Evolutionary conservation across 139 green algal species (phyloP).

Genomic region (Desmodesmus armatus): DNA sequence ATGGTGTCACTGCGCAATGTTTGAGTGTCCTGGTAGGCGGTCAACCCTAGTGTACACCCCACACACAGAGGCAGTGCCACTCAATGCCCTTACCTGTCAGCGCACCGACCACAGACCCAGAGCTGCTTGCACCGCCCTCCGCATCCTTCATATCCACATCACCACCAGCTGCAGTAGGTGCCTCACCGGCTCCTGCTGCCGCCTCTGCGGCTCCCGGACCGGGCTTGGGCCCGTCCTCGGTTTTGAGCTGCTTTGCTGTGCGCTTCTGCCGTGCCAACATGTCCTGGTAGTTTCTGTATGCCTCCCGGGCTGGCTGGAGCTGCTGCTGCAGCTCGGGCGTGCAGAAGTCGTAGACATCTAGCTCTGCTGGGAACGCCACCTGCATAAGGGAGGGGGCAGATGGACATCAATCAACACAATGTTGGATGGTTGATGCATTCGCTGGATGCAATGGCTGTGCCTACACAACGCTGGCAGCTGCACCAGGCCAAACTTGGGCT

Average conservation of each 20-base stretch:
- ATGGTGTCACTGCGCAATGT: too few relatives aligned
- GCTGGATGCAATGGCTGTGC: neutral
- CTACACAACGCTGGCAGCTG: neutral
- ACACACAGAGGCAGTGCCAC: too few relatives aligned
- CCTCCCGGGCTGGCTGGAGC: slow-evolving; percentile 81
- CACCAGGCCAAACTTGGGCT: too few relatives aligned
- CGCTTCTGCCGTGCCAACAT: slow-evolving; percentile 16
- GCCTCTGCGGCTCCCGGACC: slow-evolving; percentile 1
- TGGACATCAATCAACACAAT: neutral
- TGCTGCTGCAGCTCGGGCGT: slow-evolving; percentile 80
- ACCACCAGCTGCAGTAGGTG: slow-evolving; percentile 23
- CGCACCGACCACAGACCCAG: slow-evolving; percentile 19
- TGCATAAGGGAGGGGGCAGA: slow-evolving; percentile 60
- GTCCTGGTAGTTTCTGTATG: slow-evolving; percentile 54
- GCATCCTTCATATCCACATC: slow-evolving; percentile 77
- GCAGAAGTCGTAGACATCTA: slow-evolving; percentile 98
- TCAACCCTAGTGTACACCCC: too few relatives aligned
- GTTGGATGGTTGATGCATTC: too few relatives aligned
- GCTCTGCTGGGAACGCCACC: slow-evolving; percentile 87
- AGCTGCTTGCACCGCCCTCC: slow-evolving; percentile 8
- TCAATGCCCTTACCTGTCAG: slow-evolving; percentile 48
- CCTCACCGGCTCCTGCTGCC: neutral
- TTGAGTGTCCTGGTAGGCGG: too few relatives aligned
- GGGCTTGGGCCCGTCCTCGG: slow-evolving; percentile 20
- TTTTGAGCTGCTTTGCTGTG: slow-evolving; percentile 40